phyloP scores from a whole-genome alignment of 768 basidiomycete genomes.

The Mycena vulgaris region DNA sequence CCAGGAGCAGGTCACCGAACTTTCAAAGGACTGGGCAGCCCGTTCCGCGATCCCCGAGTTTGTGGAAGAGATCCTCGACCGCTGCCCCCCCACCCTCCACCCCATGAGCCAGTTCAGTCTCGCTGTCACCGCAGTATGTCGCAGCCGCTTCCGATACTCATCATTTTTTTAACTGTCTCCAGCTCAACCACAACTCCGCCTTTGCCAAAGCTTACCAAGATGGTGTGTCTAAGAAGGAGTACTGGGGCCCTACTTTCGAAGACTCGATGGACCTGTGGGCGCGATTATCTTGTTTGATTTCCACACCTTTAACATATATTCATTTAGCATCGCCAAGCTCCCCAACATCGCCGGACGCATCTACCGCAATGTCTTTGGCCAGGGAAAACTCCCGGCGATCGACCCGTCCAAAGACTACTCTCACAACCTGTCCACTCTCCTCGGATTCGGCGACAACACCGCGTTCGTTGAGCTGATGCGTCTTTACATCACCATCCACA shows the following conservation, averaged over 20 bases:
- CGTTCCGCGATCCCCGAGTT: conserved; percentile 93
- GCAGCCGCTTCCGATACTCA: conserved; percentile 8
- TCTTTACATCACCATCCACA: conserved; percentile 98
- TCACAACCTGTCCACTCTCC: conserved; percentile 88
- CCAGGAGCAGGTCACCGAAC: conserved; percentile 85
- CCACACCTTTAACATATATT: conserved; percentile 10
- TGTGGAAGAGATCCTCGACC: conserved; percentile 96
- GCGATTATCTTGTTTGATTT: conserved; percentile 1
- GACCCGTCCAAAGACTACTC: conserved; percentile 91
- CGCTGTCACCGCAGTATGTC: conserved; percentile 90
- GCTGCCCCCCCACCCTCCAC: conserved; percentile 94
- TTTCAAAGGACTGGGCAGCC: conserved; percentile 96
- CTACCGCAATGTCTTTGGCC: conserved; percentile 89
- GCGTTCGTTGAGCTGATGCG: conserved; percentile 95
- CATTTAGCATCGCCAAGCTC: conserved; percentile 91
- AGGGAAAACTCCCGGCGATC: conserved; percentile 90
- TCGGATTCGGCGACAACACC: conserved; percentile 91
- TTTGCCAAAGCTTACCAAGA: conserved; percentile 96
- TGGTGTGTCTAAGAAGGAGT: conserved; percentile 94
- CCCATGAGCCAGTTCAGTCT: conserved; percentile 99
- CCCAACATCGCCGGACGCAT: conserved; percentile 97
- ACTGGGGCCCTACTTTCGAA: conserved; percentile 96
- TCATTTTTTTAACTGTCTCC: conserved; percentile 27
- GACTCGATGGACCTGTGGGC: conserved; percentile 88
- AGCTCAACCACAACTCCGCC: conserved; percentile 96